Base-by-base conservation (phyloP, 257 asterid genomes). In the Przewalskia tangutica region DNA sequence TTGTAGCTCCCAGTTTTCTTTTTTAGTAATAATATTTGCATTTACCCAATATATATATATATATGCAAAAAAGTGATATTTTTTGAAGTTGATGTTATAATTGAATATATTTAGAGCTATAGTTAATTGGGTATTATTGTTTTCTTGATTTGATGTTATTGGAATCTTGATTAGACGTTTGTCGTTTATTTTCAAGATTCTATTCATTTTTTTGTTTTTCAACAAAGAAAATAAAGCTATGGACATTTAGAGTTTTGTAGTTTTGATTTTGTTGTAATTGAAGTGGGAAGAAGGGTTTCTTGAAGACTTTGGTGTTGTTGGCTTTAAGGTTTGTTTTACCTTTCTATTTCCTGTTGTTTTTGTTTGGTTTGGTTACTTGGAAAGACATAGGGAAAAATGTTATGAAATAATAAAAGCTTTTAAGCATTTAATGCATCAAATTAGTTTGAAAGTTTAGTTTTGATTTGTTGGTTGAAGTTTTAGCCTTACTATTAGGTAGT, bases 261-360 rank as follows among this genome's bases (percentile, higher is more conserved):
- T 38, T 3, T 38, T 38, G 42, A 38, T 38, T 38, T 38, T 38
- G 42, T 38, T 38, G 5, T 3, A 5, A 5, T 8, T 75, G 40
- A 75, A 73, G 79, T 11, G 46, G 80, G 63, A 17, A n/a, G n/a
- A 68, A 71, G 46, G 59, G 59, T 71, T 71, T 71, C 20, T 73
- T 73, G 44, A 48, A 12, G 79, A 48, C 5, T 68, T 68, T 9
- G 17, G 36, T 68, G 77, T 68, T 46, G 40, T 71, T 71, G 79
- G 59, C 59, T 71, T 73, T 23, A 75, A 75, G 80, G 80, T 75
- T 75, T 3, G 62, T 75, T 75, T 38, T 75, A 75, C 62, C 23
- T 50, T 75, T 75, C 13, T 48, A 13, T 20, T 6, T 14, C 48
- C 13, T 48, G 48, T 14, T 48, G 79, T 12, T 48, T 65, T 71